These are phyloP conservation scores for Sarocladiaceae sp. DNA, from an alignment of 2,329 filamentous ascomycete genomes.

Conservation along the genomic window DNA sequence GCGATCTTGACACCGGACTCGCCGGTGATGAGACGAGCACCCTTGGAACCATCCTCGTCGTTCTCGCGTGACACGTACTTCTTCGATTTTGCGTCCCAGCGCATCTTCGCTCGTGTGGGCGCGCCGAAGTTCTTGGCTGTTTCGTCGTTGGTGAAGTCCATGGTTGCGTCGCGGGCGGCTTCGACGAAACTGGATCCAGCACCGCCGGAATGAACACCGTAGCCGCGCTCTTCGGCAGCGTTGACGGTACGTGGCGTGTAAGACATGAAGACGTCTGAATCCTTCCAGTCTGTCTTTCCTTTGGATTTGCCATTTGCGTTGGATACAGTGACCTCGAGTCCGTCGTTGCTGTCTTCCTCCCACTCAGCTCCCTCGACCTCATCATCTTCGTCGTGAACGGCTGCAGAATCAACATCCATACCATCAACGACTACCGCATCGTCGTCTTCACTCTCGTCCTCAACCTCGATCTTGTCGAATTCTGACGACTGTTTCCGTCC, in stretches of 20 bases:
- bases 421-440: slow-evolving; percentile 30
- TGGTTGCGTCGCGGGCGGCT: slow-evolving; percentile 79
- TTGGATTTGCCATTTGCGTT: slow-evolving; percentile 50
- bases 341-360: slow-evolving; percentile 58
- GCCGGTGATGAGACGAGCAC: slow-evolving; percentile 69
- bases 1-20: slow-evolving; percentile 96
- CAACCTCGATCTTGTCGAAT: slow-evolving; percentile 24
- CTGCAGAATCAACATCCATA: slow-evolving; percentile 21
- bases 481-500: slow-evolving; percentile 33
- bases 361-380: slow-evolving; percentile 42
- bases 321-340: slow-evolving; percentile 68
- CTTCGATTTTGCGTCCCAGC: slow-evolving; percentile 95
- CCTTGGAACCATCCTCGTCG: slow-evolving; percentile 86
- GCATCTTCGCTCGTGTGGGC: slow-evolving; percentile 69
- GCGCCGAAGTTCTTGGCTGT: slow-evolving; percentile 73
- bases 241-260: slow-evolving; percentile 82
- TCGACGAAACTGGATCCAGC: slow-evolving; percentile 77
- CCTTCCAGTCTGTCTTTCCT: slow-evolving; percentile 65
- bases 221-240: slow-evolving; percentile 83
- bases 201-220: slow-evolving; percentile 83
- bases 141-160: slow-evolving; percentile 93
- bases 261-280: slow-evolving; percentile 92
- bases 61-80: slow-evolving; percentile 92
- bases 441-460: slow-evolving; percentile 30
- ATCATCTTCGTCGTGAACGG: slow-evolving; percentile 30